Evolutionary conservation across 352 stramenopile genomes (phyloP).

Genomic region (Phytophthora uliginosa): DNA sequence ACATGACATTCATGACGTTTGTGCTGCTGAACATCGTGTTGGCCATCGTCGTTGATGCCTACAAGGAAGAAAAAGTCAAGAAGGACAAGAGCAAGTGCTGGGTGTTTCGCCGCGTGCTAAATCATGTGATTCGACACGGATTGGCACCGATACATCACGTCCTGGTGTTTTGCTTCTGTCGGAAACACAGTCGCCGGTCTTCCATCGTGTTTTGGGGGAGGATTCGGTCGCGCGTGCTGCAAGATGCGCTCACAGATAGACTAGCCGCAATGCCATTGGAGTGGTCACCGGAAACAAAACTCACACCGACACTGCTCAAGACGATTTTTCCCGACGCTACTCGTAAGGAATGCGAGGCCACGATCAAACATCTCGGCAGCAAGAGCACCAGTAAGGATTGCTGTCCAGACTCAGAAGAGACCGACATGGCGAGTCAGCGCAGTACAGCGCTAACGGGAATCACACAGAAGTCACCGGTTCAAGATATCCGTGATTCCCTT

Average conservation of each 20-base stretch:
- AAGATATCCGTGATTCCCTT: background rate
- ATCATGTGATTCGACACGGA: slow-evolving; percentile 23
- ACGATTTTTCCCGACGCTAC: slow-evolving; percentile 27
- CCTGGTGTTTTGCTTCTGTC: slow-evolving; percentile 9
- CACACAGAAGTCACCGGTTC: slow-evolving; percentile 6
- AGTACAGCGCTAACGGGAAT: slow-evolving; percentile 9
- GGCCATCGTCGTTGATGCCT: slow-evolving; percentile 73
- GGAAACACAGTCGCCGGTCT: slow-evolving; percentile 10
- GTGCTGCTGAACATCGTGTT: slow-evolving; percentile 81
- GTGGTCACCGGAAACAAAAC: slow-evolving; percentile 21
- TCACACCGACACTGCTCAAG: slow-evolving; percentile 24
- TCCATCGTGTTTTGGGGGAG: slow-evolving; percentile 30
- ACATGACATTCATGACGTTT: slow-evolving; percentile 74
- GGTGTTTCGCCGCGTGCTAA: slow-evolving; percentile 26
- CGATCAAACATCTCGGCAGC: slow-evolving; percentile 23
- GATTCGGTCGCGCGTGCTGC: slow-evolving; percentile 32
- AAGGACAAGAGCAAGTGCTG: slow-evolving; percentile 38
- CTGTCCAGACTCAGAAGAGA: slow-evolving; percentile 23
- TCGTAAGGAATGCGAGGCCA: slow-evolving; percentile 28
- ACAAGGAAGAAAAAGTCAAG: slow-evolving; percentile 50
- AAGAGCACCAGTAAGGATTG: slow-evolving; percentile 15
- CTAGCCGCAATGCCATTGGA: slow-evolving; percentile 27
- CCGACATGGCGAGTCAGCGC: slow-evolving; percentile 17
- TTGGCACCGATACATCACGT: slow-evolving; percentile 17
- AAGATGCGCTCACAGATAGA: slow-evolving; percentile 22